These are phyloP conservation scores for Aspergillus sp. DNA, from an alignment of 2,329 filamentous ascomycete species.

Conservation along the genomic window DNA sequence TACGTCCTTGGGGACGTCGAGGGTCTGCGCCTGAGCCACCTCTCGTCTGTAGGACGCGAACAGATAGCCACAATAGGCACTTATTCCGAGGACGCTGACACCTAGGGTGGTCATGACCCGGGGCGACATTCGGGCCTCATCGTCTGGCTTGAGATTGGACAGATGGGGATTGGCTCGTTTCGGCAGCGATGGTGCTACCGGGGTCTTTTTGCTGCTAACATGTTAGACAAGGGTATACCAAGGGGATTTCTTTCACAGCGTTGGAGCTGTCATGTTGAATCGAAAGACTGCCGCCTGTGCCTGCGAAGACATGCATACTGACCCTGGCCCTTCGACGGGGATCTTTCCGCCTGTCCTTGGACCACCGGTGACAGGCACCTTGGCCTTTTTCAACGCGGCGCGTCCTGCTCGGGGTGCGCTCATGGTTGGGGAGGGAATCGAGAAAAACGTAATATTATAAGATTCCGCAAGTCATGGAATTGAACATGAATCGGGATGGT, in stretches of 20 bases:
- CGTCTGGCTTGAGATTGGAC: conserved; percentile 18
- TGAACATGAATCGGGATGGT: not conserved
- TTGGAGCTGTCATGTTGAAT: not conserved
- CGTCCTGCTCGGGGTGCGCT: conserved; percentile 25
- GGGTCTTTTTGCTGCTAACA: conserved; percentile 10
- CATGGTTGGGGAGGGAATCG: conserved; percentile 18
- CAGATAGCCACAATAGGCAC: conserved; percentile 45
- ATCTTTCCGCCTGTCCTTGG: conserved; percentile 14
- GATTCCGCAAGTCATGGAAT: not conserved
- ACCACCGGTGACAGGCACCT: conserved; percentile 17
- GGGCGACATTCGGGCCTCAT: conserved; percentile 26
- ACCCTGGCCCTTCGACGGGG: conserved; percentile 19
- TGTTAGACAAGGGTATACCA: conserved; percentile 5
- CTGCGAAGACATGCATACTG: conserved; percentile 7
- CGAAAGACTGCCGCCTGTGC: not conserved
- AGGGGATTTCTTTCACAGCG: not conserved
- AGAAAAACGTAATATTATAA: not conserved
- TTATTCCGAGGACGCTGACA: conserved; percentile 40
- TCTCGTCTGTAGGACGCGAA: conserved; percentile 44
- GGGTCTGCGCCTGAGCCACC: conserved; percentile 29
- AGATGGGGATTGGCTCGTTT: conserved; percentile 27
- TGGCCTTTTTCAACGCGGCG: conserved; percentile 23
- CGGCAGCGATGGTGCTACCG: conserved; percentile 16
- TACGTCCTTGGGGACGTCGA: conserved; percentile 42
- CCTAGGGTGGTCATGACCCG: conserved; percentile 38